phyloP scores from a whole-genome alignment of 2,329 filamentous ascomycete species.

The Mycosphaerella sp. region DNA sequence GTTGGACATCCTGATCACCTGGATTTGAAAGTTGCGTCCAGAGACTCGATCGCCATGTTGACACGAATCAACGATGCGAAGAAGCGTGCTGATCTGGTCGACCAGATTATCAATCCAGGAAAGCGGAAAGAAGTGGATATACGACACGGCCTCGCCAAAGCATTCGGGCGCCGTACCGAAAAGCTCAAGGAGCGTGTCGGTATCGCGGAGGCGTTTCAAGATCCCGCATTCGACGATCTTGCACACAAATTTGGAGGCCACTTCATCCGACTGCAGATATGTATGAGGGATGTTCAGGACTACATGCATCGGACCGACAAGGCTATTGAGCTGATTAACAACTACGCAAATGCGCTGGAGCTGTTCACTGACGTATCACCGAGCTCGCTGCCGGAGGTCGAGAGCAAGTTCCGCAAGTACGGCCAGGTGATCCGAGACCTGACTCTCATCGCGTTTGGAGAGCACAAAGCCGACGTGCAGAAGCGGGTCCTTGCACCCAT shows the following conservation, averaged over 20 bases:
- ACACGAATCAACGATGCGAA: slow-evolving; percentile 85
- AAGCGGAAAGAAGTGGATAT: slow-evolving; percentile 83
- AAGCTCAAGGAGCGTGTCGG: slow-evolving; percentile 69
- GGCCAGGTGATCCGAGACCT: slow-evolving; percentile 82
- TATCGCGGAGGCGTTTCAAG: slow-evolving; percentile 62
- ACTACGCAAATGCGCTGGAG: slow-evolving; percentile 75
- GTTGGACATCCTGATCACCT: slow-evolving; percentile 72
- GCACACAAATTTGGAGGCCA: slow-evolving; percentile 87
- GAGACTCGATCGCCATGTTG: slow-evolving; percentile 58
- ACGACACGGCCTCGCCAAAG: slow-evolving; percentile 74
- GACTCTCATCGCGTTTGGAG: slow-evolving; percentile 71
- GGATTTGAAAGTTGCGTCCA: slow-evolving; percentile 63
- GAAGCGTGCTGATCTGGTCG: slow-evolving; percentile 87
- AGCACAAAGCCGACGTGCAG: slow-evolving; percentile 67
- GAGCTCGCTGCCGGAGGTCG: slow-evolving; percentile 71
- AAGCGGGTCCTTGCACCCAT: slow-evolving; percentile 82
- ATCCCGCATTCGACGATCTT: slow-evolving; percentile 71
- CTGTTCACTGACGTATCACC: slow-evolving; percentile 65
- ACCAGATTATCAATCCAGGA: slow-evolving; percentile 64
- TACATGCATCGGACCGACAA: slow-evolving; percentile 75
- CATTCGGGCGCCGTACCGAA: slow-evolving; percentile 82
- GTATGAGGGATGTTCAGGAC: slow-evolving; percentile 86
- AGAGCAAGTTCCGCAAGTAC: slow-evolving; percentile 91
- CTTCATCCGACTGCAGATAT: slow-evolving; percentile 85
- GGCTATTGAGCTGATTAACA: slow-evolving; percentile 75